Evolutionary conservation across 2,329 filamentous ascomycete genomes (phyloP), one percentile per base, ranked within the genome.

Genomic region (Fusarium keratoplasticum): DNA sequence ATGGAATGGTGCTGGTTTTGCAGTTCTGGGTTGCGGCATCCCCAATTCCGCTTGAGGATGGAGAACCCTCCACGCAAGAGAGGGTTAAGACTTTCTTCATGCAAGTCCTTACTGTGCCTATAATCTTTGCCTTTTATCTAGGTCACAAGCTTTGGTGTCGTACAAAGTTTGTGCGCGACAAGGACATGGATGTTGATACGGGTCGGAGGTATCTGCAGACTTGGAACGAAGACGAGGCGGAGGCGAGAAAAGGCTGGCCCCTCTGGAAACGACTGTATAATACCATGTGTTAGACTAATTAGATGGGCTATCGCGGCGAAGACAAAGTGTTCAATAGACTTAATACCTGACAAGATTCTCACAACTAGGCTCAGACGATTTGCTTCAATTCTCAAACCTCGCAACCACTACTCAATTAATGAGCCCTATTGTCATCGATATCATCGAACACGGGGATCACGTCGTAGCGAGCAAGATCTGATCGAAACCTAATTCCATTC

Each of bases 1-100:
- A 97, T 82, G 68, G 87, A 6, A 83, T 96, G n/a, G 91, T 97
- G 22, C 87, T 98, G 22, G 80, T 93, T 38, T 93, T 94, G 1
- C 95, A 98, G 81, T 95, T 97, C 85, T 98, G 94, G 94, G 92
- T 93, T 61, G 94, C 93, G 27, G 91, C 93, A 5, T 95, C 91
- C 79, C 95, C 95, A 2, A 87, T 96, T 2, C 25, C 47, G 0
- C 61, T 69, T 1, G 59, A 25, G 1, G 31, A 55, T 5, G 14
- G 31, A 0, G 65, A 50, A 0, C 29, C 59, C 0, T 38, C 72
- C 5, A 44, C 27, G 1, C 2, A 58, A 87, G 85, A 25, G 90
- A 89, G 79, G 77, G 77, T 9, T 61, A 82, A 89, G 73, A 90
- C 86, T 72, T 96, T 95, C 82, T 97, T 97, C 82, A 83, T 92